phyloP scores from a whole-genome alignment of 2,329 filamentous ascomycete species.

The Fusarium clavum region DNA sequence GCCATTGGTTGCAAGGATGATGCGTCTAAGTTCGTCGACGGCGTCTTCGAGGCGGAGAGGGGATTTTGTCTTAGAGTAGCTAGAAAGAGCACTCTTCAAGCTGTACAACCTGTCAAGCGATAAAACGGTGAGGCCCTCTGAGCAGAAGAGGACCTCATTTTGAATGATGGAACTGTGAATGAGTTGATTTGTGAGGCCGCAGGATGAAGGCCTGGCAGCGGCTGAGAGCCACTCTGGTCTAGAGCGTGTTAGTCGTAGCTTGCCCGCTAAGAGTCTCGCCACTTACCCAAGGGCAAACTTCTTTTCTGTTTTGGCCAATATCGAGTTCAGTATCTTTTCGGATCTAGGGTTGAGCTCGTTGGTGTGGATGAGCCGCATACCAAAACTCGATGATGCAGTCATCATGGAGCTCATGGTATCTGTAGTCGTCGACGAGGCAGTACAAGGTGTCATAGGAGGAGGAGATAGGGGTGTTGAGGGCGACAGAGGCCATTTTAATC shows the following conservation, averaged over 20 bases:
- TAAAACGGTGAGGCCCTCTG: slow-evolving; percentile 68
- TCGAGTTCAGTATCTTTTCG: slow-evolving; percentile 60
- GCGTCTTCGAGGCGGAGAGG: slow-evolving; percentile 66
- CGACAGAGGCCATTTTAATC: slow-evolving; percentile 50
- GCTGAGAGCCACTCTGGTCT: slow-evolving; percentile 59
- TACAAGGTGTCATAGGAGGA: slow-evolving; percentile 62
- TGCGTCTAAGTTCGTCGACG: slow-evolving; percentile 71
- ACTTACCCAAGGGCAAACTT: slow-evolving; percentile 57
- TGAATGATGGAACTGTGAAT: slow-evolving; percentile 68
- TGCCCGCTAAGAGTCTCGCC: not conserved
- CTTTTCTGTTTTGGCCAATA: slow-evolving; percentile 64
- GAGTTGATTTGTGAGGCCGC: slow-evolving; percentile 63
- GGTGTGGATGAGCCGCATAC: slow-evolving; percentile 64
- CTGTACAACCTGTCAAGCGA: slow-evolving; percentile 72
- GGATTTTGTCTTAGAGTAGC: slow-evolving; percentile 62
- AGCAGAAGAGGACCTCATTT: slow-evolving; percentile 70
- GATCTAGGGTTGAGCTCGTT: slow-evolving; percentile 59
- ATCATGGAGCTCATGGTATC: slow-evolving; percentile 49
- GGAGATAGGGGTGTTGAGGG: slow-evolving; percentile 56
- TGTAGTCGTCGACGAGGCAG: slow-evolving; percentile 53
- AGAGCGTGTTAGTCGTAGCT: slow-evolving; percentile 19
- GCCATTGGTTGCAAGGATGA: slow-evolving; percentile 66
- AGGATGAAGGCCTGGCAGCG: slow-evolving; percentile 56
- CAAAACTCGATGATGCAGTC: slow-evolving; percentile 54
- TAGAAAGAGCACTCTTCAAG: slow-evolving; percentile 70